Evolutionary conservation across 768 basidiomycete genomes (phyloP).

Genomic region (Kwoniella europaea): DNA sequence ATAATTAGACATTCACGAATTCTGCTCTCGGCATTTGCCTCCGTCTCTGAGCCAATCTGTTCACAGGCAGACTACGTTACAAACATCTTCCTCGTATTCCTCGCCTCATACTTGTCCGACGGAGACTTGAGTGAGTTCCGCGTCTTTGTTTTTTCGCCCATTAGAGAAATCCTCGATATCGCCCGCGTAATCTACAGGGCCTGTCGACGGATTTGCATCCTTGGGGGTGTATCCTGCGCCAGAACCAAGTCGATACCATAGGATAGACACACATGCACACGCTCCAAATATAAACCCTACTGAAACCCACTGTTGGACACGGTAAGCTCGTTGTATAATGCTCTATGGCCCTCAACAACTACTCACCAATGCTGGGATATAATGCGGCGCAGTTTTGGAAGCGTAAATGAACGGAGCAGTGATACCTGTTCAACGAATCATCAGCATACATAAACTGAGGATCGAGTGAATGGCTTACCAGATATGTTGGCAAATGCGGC

Average conservation of each 20-base stretch:
- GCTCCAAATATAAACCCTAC: not conserved
- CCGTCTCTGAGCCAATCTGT: not conserved
- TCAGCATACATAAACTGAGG: too few species aligned
- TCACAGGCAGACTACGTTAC: not conserved
- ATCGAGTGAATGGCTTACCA: not conserved
- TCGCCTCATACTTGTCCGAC: conserved; percentile 1
- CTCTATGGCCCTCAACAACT: not conserved
- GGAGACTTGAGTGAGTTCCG: not conserved
- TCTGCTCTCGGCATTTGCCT: too few species aligned
- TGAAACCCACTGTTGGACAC: not conserved
- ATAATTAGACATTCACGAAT: too few species aligned
- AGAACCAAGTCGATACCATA: conserved; percentile 1
- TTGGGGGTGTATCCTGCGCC: conserved; percentile 2
- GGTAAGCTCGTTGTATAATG: not conserved
- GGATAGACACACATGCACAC: not conserved
- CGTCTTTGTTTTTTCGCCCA: not conserved
- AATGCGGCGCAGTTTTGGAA: conserved; percentile 4
- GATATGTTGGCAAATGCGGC: conserved; percentile 5
- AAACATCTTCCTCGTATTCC: not conserved
- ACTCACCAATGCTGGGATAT: conserved; percentile 7
- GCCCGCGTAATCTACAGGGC: too few species aligned
- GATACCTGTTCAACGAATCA: not conserved
- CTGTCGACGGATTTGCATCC: not conserved
- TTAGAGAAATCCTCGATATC: not conserved
- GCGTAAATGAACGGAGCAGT: conserved; percentile 5